These are phyloP conservation scores for Heliosperma pusillum DNA, from an alignment of 148 eudicot species.

Conservation along the genomic window DNA sequence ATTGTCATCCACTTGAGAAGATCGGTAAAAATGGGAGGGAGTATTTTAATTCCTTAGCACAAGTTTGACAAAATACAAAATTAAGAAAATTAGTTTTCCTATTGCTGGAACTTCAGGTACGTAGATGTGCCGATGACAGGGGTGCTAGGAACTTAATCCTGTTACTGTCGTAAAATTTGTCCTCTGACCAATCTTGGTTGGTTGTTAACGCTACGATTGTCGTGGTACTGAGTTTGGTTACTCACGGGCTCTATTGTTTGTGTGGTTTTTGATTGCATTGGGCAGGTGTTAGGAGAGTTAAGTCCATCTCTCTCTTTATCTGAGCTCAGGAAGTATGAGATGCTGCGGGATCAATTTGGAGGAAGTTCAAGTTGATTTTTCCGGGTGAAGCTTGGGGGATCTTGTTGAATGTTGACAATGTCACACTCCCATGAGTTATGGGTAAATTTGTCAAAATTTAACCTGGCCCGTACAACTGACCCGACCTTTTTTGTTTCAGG, in stretches of 20 bases:
- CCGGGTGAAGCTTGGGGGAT: not conserved
- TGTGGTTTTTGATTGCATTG: slow-evolving; percentile 11
- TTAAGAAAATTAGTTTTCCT: not conserved
- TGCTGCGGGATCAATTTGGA: slow-evolving; percentile 82
- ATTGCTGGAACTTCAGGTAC: not conserved
- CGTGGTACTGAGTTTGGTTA: not conserved
- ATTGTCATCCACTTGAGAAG: not conserved
- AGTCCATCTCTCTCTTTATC: slow-evolving; percentile 84
- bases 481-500: too few species aligned
- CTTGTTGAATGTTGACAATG: not conserved
- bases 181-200: not conserved
- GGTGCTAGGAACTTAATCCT: not conserved
- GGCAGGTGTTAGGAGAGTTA: slow-evolving; percentile 79
- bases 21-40: too few species aligned
- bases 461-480: too few species aligned
- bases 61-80: not conserved
- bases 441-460: too few species aligned
- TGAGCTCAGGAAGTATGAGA: slow-evolving; percentile 80
- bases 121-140: not conserved
- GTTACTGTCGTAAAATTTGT: not conserved
- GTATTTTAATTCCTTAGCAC: not conserved
- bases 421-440: not conserved
- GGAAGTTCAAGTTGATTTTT: slow-evolving; percentile 50
- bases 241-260: not conserved
- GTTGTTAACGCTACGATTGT: not conserved